phyloP scores from a whole-genome alignment of 2,329 filamentous ascomycete species.

The Hymenoscyphus infarciens region DNA sequence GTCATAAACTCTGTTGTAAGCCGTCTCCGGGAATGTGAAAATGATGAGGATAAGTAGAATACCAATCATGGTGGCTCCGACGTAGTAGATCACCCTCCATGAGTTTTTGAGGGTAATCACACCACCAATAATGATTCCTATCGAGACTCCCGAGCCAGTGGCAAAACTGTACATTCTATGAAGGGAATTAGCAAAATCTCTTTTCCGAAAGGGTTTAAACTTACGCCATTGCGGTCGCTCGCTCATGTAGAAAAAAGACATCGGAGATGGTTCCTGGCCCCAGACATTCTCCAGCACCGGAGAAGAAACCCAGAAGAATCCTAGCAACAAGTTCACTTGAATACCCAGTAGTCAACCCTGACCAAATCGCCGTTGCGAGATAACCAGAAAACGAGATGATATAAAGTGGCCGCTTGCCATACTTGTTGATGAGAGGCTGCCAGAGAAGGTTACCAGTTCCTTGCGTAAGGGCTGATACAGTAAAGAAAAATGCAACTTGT shows the following conservation, averaged over 20 bases:
- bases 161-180: slow-evolving; percentile 18
- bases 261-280: slow-evolving; percentile 51
- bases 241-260: slow-evolving; percentile 55
- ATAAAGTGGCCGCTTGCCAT: slow-evolving; percentile 23
- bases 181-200: background rate
- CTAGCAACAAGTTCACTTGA: slow-evolving; percentile 43
- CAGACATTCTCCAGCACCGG: slow-evolving; percentile 48
- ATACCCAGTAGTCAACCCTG: slow-evolving; percentile 42
- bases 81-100: slow-evolving; percentile 51
- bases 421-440: slow-evolving; percentile 24
- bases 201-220: slow-evolving; percentile 19
- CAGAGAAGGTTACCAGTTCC: slow-evolving; percentile 22
- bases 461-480: slow-evolving; percentile 19
- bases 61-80: slow-evolving; percentile 47
- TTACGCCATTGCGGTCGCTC: slow-evolving; percentile 49
- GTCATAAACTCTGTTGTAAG: slow-evolving; percentile 39
- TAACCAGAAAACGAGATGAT: slow-evolving; percentile 42
- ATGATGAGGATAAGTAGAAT: slow-evolving; percentile 47
- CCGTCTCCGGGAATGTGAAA: slow-evolving; percentile 54
- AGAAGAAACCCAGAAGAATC: slow-evolving; percentile 50
- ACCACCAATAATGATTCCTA: slow-evolving; percentile 22
- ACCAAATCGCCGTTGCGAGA: slow-evolving; percentile 41
- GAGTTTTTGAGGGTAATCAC: slow-evolving; percentile 43
- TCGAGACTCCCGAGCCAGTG: slow-evolving; percentile 34
- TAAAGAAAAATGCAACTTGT: slow-evolving; percentile 23